A percentile compares a stretch with the other conserved stretches of the same genome.
Conservation (phyloP, 495 filamentous ascomycete species). For the Evernia prunastri region DNA sequence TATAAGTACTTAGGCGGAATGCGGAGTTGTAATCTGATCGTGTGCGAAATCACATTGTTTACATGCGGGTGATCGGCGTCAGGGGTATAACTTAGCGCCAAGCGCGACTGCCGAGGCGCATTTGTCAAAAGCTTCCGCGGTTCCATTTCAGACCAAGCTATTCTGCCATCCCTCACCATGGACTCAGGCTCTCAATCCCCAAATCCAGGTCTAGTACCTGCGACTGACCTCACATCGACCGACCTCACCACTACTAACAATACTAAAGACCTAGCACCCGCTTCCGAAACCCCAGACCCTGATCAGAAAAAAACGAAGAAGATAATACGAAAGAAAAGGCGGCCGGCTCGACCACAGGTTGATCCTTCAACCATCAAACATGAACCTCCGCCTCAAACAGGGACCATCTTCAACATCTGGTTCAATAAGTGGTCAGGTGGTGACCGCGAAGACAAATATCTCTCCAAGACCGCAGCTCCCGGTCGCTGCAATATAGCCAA, state of each 20-base stretch:
- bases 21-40: neutral
- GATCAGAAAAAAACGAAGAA: constrained; percentile 46
- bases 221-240: constrained; percentile 12
- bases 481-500: constrained; percentile 73
- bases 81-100: neutral
- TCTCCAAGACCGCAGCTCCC: constrained; percentile 65
- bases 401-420: constrained; percentile 91
- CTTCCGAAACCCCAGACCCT: constrained; percentile 24
- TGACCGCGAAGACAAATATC: constrained; percentile 86
- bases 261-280: constrained; percentile 26
- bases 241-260: constrained; percentile 22
- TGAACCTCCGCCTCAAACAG: constrained; percentile 81
- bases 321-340: constrained; percentile 46
- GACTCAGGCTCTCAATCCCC: neutral
- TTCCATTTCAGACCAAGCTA: neutral
- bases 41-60: neutral
- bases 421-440: constrained; percentile 95
- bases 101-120: neutral
- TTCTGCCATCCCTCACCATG: neutral
- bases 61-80: neutral
- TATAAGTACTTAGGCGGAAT: neutral
- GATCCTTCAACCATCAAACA: constrained; percentile 75
- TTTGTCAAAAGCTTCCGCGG: neutral
- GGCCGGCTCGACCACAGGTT: constrained; percentile 62
- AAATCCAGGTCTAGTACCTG: neutral